A percentile compares a stretch with the other conserved stretches of the same genome.
Evolutionary conservation across 169 alveolate species (phyloP).

Genomic region (Cryptosporidium ubiquitum): DNA sequence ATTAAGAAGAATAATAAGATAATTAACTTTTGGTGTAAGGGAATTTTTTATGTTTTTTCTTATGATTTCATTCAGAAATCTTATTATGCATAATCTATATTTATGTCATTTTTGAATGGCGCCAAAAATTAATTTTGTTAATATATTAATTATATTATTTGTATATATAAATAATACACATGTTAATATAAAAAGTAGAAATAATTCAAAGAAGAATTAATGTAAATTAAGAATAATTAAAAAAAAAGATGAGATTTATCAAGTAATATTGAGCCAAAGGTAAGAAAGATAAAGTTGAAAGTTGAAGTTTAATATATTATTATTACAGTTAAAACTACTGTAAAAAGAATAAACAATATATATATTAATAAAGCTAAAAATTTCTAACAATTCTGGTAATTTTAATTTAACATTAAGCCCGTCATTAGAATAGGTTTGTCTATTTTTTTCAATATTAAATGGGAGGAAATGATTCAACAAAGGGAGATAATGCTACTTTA

Average conservation of each 20-base stretch:
- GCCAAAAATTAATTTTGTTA: neutral
- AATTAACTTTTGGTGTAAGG: neutral
- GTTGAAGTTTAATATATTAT: neutral
- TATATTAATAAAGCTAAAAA: neutral
- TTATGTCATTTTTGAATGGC: neutral
- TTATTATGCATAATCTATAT: neutral
- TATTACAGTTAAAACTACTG: too few species aligned
- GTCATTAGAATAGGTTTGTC: neutral
- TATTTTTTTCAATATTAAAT: neutral
- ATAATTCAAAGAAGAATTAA: too few species aligned
- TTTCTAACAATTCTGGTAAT: neutral
- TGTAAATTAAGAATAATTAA: too few species aligned
- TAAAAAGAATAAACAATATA: too few species aligned
- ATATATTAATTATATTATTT: neutral
- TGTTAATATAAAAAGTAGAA: neutral
- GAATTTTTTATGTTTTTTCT: too few species aligned
- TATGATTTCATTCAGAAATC: too few species aligned
- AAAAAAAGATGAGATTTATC: neutral
- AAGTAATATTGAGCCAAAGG: too few species aligned
- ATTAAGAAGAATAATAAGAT: neutral
- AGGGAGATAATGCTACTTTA: conserved; percentile 37
- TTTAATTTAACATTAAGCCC: too few species aligned
- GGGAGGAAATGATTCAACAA: conserved; percentile 33
- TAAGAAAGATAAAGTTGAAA: neutral
- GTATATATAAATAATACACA: neutral